Percentiles rank a stretch among this genome's conserved stretches.
Conservation (phyloP, 1,139 yeast genomes). For the Hemisphaericaspora xylanilytica region DNA sequence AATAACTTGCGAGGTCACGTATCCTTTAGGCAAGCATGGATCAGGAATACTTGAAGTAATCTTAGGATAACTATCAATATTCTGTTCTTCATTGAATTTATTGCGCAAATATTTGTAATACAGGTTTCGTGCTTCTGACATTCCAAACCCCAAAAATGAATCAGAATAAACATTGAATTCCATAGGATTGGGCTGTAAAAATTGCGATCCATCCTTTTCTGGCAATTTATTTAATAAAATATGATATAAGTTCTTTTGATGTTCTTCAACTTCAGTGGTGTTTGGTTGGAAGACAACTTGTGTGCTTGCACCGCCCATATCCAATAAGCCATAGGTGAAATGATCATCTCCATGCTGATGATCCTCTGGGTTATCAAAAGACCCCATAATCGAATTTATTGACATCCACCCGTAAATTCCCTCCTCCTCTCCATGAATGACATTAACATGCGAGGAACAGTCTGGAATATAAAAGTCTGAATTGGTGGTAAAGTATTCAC, state of each 20-base stretch:
- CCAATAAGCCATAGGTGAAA: constrained; percentile 69
- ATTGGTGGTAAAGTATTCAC: constrained; percentile 50
- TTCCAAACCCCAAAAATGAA: constrained; percentile 76
- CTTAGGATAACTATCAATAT: constrained; percentile 11
- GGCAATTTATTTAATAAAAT: constrained; percentile 48
- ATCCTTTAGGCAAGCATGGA: constrained; percentile 63
- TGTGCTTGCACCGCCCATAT: constrained; percentile 89
- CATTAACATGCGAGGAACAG: constrained; percentile 58
- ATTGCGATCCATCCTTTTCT: constrained; percentile 2
- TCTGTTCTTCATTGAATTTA: constrained; percentile 18
- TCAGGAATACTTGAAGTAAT: constrained; percentile 38
- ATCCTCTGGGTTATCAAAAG: constrained; percentile 48
- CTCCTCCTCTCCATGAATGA: constrained; percentile 75
- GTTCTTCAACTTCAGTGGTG: constrained; percentile 51
- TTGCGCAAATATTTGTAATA: constrained; percentile 43
- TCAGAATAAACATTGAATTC: constrained; percentile 61
- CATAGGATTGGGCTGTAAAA: constrained; percentile 19
- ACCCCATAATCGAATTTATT: constrained; percentile 64
- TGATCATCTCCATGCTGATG: constrained; percentile 54
- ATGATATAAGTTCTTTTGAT: constrained; percentile 52
- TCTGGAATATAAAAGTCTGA: constrained; percentile 60
- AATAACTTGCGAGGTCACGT: constrained; percentile 23
- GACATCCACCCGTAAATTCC: constrained; percentile 85
- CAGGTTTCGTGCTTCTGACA: constrained; percentile 61
- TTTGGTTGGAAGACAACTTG: constrained; percentile 80